These are phyloP conservation scores for Calocybe gangraenosa DNA, from an alignment of 768 basidiomycete species.

Conservation along the genomic window DNA sequence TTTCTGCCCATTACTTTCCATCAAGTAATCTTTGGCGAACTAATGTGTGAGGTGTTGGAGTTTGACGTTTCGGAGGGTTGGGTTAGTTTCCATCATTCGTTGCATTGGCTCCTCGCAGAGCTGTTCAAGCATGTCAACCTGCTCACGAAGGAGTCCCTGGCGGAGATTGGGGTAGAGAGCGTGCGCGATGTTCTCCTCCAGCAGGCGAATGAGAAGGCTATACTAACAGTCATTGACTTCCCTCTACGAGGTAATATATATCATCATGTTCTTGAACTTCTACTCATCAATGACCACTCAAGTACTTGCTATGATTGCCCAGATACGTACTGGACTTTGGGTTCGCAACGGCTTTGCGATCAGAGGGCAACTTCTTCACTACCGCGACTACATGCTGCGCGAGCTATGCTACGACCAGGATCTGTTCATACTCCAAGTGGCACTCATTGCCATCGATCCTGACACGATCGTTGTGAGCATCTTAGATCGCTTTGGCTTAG, in stretches of 20 bases:
- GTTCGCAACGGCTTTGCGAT: constrained; percentile 96
- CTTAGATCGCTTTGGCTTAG: constrained; percentile 84
- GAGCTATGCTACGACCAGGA: constrained; percentile 98
- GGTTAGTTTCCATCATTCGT: constrained; percentile 90
- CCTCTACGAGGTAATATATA: constrained; percentile 76
- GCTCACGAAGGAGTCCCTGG: constrained; percentile 51
- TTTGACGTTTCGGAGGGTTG: constrained; percentile 79
- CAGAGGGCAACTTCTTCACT: constrained; percentile 91
- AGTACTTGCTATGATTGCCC: constrained; percentile 91
- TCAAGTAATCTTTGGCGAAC: constrained; percentile 59
- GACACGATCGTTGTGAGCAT: constrained; percentile 78
- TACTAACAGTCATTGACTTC: constrained; percentile 81
- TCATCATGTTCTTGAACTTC: constrained; percentile 9
- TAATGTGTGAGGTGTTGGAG: constrained; percentile 56
- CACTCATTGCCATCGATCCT: constrained; percentile 75
- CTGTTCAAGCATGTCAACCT: constrained; percentile 79
- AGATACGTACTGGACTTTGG: constrained; percentile 94
- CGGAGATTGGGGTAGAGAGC: constrained; percentile 46
- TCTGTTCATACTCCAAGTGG: constrained; percentile 74
- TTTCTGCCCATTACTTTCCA: constrained; percentile 64
- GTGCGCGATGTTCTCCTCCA: constrained; percentile 59
- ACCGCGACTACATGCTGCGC: constrained; percentile 92
- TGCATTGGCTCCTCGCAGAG: constrained; percentile 89
- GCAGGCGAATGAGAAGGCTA: constrained; percentile 59
- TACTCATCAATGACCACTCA: background rate